Evolutionary conservation across 495 filamentous ascomycete species (phyloP).

Genomic region (Pyronema omphalodes): DNA sequence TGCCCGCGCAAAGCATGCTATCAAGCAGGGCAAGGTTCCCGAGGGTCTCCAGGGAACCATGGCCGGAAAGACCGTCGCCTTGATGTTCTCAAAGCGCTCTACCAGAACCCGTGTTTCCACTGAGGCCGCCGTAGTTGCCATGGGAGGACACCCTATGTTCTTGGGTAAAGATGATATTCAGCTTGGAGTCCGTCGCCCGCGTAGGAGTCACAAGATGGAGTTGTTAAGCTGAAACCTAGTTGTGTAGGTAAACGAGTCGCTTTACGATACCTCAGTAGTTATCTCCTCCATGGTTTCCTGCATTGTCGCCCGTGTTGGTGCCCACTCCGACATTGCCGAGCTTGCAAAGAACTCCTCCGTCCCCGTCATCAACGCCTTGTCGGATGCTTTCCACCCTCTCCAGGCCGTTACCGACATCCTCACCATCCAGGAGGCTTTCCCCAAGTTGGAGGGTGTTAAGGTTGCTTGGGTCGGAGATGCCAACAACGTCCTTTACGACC

Average conservation of each 20-base stretch:
- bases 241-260: constrained; percentile 60
- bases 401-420: constrained; percentile 87
- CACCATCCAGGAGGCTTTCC: constrained; percentile 63
- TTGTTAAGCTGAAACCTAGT: neutral
- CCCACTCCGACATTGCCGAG: constrained; percentile 61
- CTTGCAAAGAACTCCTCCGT: constrained; percentile 66
- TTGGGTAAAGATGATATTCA: constrained; percentile 89
- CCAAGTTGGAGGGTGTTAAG: constrained; percentile 12
- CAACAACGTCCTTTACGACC: constrained; percentile 90
- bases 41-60: constrained; percentile 39
- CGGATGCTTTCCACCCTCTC: constrained; percentile 72
- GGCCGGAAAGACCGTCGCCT: constrained; percentile 65
- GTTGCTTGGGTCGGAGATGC: constrained; percentile 93
- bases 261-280: constrained; percentile 73
- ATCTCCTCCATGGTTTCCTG: constrained; percentile 83
- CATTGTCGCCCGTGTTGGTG: constrained; percentile 74
- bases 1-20: constrained; percentile 47
- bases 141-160: constrained; percentile 93
- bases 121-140: constrained; percentile 60
- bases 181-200: constrained; percentile 44
- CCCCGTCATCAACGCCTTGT: constrained; percentile 88
- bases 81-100: constrained; percentile 90
- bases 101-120: constrained; percentile 86
- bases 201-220: neutral
- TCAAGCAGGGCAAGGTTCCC: constrained; percentile 44